Base-by-base conservation (phyloP, 148 eudicot genomes). In the Chenopodium album region DNA sequence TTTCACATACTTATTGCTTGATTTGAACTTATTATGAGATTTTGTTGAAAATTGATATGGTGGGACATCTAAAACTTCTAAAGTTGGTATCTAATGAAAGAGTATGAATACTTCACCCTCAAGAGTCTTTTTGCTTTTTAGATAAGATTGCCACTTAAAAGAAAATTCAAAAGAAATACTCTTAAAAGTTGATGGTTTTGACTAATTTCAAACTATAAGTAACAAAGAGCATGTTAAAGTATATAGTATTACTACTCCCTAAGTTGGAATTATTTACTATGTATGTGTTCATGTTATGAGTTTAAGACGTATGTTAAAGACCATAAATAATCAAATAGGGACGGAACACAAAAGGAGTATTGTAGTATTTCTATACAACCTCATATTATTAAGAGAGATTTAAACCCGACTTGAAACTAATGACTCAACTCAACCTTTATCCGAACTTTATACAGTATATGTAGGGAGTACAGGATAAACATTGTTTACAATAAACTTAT, bases 401-500 rank as follows among this genome's bases (percentile, higher is more conserved):
- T 12, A 48, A 10, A 56, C 60, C 22, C 60, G 4, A 16, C 60
- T 13, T 17, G 4, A 56, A 56, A 56, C 60, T 17, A 56, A 48
- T 5, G 44, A 6, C 7, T 41, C 44, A 41, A 41, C 7, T 41
- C 8, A 1, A 41, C 44, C 44, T 41, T 6, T 41, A 41, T 41
- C 44, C 44, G 1, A 41, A 41, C 0, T 41, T 6, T 41, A 41
- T 41, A 41, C 44, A 41, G 8, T 41, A 41, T 41, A 41, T 41
- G 44, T 41, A 41, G 12, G 16, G 56, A 19, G 63, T 22, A 7
- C 28, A 62, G 54, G 47, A 1, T 63, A 75, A 23, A 31, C 29
- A 64, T 81, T 47, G 48, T 66, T 75, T 28, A 56, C 16, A 82
- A 71, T 46, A 37, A 70, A 22, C 19, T 72, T 22, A 48, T 62